Conservation (phyloP, 768 basidiomycete genomes). For the Boletus insuetus region DNA sequence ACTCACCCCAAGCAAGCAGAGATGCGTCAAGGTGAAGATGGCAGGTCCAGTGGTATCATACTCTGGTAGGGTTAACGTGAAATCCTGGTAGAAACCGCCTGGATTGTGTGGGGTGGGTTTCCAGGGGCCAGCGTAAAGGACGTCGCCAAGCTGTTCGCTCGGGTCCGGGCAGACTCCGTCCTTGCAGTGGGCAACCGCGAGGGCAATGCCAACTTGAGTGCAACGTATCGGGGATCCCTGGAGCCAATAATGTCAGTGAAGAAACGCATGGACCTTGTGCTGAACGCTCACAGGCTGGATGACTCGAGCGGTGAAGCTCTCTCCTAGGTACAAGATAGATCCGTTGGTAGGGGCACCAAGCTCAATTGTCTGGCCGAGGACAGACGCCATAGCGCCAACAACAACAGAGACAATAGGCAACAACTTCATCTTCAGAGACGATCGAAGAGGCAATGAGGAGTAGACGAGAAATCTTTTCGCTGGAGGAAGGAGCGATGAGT, state of each 20-base stretch:
- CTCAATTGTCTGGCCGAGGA: slow-evolving; percentile 28
- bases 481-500: not conserved
- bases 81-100: slow-evolving; percentile 30
- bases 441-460: not conserved
- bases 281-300: slow-evolving; percentile 19
- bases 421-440: slow-evolving; percentile 15
- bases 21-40: slow-evolving; percentile 29
- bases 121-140: slow-evolving; percentile 31
- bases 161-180: slow-evolving; percentile 26
- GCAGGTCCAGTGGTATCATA: slow-evolving; percentile 18
- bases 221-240: slow-evolving; percentile 20
- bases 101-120: slow-evolving; percentile 14
- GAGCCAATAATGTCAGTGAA: not conserved
- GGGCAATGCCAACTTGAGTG: slow-evolving; percentile 32
- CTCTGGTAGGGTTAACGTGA: slow-evolving; percentile 16
- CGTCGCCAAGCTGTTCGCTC: slow-evolving; percentile 15
- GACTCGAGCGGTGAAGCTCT: slow-evolving; percentile 20
- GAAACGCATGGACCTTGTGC: not conserved
- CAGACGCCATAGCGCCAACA: slow-evolving; percentile 1
- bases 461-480: not conserved
- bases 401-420: not conserved
- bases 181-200: slow-evolving; percentile 19
- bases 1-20: slow-evolving; percentile 30
- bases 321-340: slow-evolving; percentile 12
- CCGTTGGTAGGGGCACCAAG: slow-evolving; percentile 24